These are phyloP conservation scores for Toxoplasma gondii DNA, from an alignment of 169 alveolate genomes.

Conservation along the genomic window DNA sequence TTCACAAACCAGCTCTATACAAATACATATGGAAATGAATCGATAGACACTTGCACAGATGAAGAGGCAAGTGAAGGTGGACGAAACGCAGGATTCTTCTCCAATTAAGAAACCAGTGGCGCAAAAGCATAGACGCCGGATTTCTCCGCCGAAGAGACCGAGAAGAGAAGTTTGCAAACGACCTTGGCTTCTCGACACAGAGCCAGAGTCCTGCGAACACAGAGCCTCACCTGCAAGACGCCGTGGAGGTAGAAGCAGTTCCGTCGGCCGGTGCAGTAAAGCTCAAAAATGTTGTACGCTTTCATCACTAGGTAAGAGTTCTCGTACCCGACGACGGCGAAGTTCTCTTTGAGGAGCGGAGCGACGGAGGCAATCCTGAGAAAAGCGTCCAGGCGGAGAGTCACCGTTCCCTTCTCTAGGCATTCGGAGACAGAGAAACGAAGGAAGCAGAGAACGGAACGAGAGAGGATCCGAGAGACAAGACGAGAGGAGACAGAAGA, in stretches of 20 bases:
- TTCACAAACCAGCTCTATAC: no score
- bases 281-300: conserved; percentile 6
- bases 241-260: conserved; percentile 26
- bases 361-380: conserved; percentile 24
- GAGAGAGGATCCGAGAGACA: not conserved
- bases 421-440: not conserved
- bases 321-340: conserved; percentile 13
- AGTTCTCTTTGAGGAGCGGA: not conserved
- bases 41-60: not conserved
- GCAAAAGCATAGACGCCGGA: not conserved
- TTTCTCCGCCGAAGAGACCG: not conserved
- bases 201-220: no score
- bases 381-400: not conserved
- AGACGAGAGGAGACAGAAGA: no score
- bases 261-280: conserved; percentile 29
- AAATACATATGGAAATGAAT: not conserved
- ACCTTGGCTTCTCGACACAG: no score
- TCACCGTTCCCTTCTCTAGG: not conserved
- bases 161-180: not conserved
- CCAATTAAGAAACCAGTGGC: no score
- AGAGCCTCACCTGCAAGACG: not conserved
- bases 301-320: conserved; percentile 26
- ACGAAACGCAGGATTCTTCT: no score
- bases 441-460: not conserved
- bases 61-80: not conserved